These are phyloP conservation scores for Phoma herbarum DNA, from an alignment of 2,329 filamentous ascomycete species.

Conservation along the genomic window DNA sequence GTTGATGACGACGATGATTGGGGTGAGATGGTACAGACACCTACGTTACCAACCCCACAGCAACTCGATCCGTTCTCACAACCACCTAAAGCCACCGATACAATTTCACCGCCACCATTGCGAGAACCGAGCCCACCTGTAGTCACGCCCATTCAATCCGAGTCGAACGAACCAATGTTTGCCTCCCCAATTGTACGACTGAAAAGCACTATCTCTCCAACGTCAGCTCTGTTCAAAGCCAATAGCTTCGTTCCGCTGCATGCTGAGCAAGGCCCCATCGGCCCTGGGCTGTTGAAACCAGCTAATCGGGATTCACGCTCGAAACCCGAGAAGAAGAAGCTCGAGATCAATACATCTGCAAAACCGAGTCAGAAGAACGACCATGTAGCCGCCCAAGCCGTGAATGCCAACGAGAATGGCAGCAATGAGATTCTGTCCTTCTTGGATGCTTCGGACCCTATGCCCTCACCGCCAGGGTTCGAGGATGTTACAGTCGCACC, in stretches of 20 bases:
- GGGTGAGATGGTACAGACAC: conserved; percentile 53
- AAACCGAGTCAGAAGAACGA: neutral
- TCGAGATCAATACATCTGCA: neutral
- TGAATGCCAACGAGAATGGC: neutral
- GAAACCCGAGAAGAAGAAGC: conserved; percentile 20
- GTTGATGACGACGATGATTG: conserved; percentile 51
- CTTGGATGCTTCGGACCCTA: neutral
- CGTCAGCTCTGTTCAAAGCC: conserved; percentile 43
- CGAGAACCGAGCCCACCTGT: conserved; percentile 25
- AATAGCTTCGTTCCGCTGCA: conserved; percentile 40
- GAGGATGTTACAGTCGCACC: neutral
- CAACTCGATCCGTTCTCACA: conserved; percentile 25
- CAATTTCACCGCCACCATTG: conserved; percentile 20
- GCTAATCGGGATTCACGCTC: conserved; percentile 25
- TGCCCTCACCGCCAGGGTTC: conserved; percentile 1
- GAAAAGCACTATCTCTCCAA: conserved; percentile 45
- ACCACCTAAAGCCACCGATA: conserved; percentile 19
- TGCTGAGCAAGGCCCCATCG: conserved; percentile 41
- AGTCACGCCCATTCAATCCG: conserved; percentile 18
- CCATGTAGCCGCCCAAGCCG: neutral
- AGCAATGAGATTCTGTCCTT: conserved; percentile 7
- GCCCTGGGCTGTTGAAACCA: conserved; percentile 40
- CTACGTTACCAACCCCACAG: conserved; percentile 36
- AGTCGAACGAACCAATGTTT: conserved; percentile 33
- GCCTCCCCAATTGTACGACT: conserved; percentile 46